Base-by-base conservation (phyloP, 768 basidiomycete genomes). In the Pluteus cervinus region DNA sequence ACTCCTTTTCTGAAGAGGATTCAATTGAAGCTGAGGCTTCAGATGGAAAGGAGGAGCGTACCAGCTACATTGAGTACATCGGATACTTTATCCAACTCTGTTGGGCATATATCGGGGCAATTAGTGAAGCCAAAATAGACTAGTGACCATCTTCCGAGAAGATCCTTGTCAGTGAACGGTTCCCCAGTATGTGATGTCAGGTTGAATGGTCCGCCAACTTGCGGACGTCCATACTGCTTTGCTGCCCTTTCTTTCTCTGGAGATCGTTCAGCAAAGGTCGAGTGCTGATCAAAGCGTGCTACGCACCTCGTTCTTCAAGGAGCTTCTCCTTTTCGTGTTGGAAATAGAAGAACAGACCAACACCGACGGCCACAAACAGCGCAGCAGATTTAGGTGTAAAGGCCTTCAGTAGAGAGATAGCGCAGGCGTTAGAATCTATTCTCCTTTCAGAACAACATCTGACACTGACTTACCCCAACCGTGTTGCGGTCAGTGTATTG, bases 111-210 rank as follows among this genome's bases (percentile, higher is more conserved):
- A 60, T 99, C 96, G 5, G 96, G 94, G 61, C 96, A 99, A 60
- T 99, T 94, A 21, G 94, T 93, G 68, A 98, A 99, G n/a, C 96
- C 96, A 61, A 99, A 99, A 65, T 97, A 89, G 31, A 88, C 73
- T 42, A 89, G 63, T n/a, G 73, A 85, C 89, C 89, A 97, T 64
- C 87, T 86, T 24, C 92, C 93, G 17, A 85, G 59, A 31, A 98
- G 65, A 52, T 94, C 76, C 38, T 85, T 63, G 30, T 97, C 83
- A 2, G 90, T 85, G 62, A 91, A 98, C 0, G 75, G 58, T 38
- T 71, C 62, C 39, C 78, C 79, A 7, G 77, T 63, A 32, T 84
- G 80, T 5, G 79, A 75, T 4, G 68, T 75, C 33, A 98, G 68
- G 4, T 63, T 60, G 69, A 99, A 98, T 0, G 93, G 84, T 1